Base-by-base conservation (phyloP, 768 basidiomycete genomes). In the Lentinus tigrinus region DNA sequence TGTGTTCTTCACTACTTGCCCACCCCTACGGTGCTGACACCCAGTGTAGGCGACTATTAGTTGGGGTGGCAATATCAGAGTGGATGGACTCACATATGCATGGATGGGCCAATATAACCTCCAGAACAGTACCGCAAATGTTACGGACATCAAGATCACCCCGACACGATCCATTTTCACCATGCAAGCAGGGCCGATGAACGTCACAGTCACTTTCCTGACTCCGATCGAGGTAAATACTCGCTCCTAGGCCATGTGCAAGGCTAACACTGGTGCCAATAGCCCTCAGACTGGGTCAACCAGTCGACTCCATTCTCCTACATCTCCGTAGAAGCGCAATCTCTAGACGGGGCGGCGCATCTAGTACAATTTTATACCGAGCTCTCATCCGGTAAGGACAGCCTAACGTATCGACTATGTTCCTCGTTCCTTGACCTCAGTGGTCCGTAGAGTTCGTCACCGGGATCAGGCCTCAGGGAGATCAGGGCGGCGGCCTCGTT, bases 221-320 rank as follows among this genome's bases (percentile, higher is more conserved):
- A 74, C 70, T 37, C 77, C 76, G 1, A 72, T 78, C 23, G 74
- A 74, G 67, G 75, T 75, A 43, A 17, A 64, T 10, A 9, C 11
- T 28, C 13, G 8, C 11, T 11, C 40, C 42, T 10, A 21, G 3
- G n/a, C 5, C 31, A 31, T 28, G 2, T 16, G 24, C 34, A 16
- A 10, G 19, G 27, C 7, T 23, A 10, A 39, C 13, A 10, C 38
- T 11, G 14, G 38, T 39, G 14, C 14, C 38, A 10, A 11, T n/a
- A 75, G 73, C 73, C 75, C 0, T 63, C 65, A 16, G 72, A 78
- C 59, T 69, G 71, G 54, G 70, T 74, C 44, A 66, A 65, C n/a
- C 74, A 76, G 53, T 76, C 76, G 1, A 51, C 77, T 2, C 75
- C 77, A 4, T 76, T 77, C 61, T 71, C 75, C 10, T 78, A 77